These are phyloP conservation scores for Nicotiana knightiana DNA, from an alignment of 257 asterid species.

Conservation along the genomic window DNA sequence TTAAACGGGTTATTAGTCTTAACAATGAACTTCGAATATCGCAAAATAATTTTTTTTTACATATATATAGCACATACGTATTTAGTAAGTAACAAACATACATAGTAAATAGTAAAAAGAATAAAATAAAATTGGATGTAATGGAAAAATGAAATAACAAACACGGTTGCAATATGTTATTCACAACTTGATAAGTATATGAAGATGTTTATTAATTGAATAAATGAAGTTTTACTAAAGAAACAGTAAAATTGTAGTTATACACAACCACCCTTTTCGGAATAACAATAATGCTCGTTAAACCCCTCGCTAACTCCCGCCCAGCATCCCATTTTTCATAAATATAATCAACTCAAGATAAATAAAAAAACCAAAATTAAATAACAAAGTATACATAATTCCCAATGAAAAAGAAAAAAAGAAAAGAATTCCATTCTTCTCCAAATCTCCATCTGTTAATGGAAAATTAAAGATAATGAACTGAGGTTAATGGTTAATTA, in stretches of 20 bases:
- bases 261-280: not conserved
- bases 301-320: constrained; percentile 4
- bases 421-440: not conserved
- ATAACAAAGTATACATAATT: constrained; percentile 11
- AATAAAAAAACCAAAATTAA: not conserved
- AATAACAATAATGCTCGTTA: not conserved
- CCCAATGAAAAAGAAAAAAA: not conserved
- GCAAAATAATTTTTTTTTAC: no score
- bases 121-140: no score
- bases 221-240: not conserved
- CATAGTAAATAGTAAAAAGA: no score
- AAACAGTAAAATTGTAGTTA: not conserved
- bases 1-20: no score
- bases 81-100: no score
- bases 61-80: no score
- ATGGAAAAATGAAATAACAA: not conserved
- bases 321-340: constrained; percentile 1
- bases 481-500: constrained; percentile 1
- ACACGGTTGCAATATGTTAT: not conserved
- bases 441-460: not conserved
- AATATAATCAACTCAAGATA: constrained; percentile 5
- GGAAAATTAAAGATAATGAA: not conserved
- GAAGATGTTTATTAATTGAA: not conserved
- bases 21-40: no score
- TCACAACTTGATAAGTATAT: not conserved